Evolutionary conservation across 495 filamentous ascomycete species (phyloP).

Genomic region (Penicillium turbatum): DNA sequence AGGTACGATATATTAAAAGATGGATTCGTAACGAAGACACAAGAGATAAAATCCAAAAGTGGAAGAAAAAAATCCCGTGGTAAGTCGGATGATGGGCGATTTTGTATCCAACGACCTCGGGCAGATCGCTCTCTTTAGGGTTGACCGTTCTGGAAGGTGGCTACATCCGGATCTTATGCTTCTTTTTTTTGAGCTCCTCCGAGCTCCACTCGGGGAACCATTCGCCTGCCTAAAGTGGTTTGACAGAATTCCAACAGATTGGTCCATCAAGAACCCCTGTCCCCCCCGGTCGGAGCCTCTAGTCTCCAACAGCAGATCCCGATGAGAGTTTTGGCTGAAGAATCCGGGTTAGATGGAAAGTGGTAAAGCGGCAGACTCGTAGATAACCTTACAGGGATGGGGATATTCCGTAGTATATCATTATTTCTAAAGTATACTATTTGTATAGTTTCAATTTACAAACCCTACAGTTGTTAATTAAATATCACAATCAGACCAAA

Average conservation of each 20-base stretch:
- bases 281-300: constrained; percentile 17
- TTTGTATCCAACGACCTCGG: neutral
- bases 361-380: neutral
- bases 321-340: constrained; percentile 2
- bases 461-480: too few species aligned
- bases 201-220: constrained; percentile 17
- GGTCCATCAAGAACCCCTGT: constrained; percentile 4
- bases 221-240: constrained; percentile 27
- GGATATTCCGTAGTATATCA: neutral
- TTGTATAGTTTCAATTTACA: too few species aligned
- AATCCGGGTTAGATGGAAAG: constrained; percentile 2
- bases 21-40: neutral
- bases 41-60: neutral
- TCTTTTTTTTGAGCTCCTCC: constrained; percentile 19
- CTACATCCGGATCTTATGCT: constrained; percentile 25
- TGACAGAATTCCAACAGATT: constrained; percentile 19
- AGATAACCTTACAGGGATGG: neutral
- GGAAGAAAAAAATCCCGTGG: neutral
- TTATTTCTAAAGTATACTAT: neutral
- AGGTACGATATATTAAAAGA: neutral
- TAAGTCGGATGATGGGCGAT: constrained; percentile 8
- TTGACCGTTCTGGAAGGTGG: constrained; percentile 32
- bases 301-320: constrained; percentile 4
- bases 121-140: constrained; percentile 21
- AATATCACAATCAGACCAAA: too few species aligned